phyloP scores from a whole-genome alignment of 352 stramenopile species.

The Thalassiosira oceanica region DNA sequence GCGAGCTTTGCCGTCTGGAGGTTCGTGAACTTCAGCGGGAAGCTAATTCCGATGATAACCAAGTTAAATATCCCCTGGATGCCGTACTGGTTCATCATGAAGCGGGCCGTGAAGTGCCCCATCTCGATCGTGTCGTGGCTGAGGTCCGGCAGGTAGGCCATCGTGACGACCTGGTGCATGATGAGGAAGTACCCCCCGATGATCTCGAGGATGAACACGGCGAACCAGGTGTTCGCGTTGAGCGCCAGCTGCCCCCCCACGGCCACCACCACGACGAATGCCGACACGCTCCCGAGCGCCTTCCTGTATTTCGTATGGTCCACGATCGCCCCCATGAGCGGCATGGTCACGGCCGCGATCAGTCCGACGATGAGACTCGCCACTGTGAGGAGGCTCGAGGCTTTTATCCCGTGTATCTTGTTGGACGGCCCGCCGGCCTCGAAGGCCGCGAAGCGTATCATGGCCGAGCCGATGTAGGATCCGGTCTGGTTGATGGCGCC shows the following conservation, averaged over 20 bases:
- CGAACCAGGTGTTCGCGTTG: conserved; percentile 36
- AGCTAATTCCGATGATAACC: conserved; percentile 20
- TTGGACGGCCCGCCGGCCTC: conserved; percentile 19
- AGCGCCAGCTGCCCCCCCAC: conserved; percentile 20
- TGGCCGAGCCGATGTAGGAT: conserved; percentile 33
- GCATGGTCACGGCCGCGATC: conserved; percentile 30
- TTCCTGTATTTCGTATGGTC: conserved; percentile 52
- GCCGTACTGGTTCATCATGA: conserved; percentile 57
- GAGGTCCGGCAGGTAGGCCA: conserved; percentile 52
- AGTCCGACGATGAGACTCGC: conserved; percentile 33
- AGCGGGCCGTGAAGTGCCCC: conserved; percentile 43
- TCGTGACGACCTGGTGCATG: conserved; percentile 44
- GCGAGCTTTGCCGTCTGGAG: conserved; percentile 28
- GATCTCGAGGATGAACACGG: conserved; percentile 34
- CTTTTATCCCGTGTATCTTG: conserved; percentile 35
- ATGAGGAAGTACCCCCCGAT: conserved; percentile 47
- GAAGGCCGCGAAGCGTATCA: conserved; percentile 24
- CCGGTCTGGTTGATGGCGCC: conserved; percentile 49
- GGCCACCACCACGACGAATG: conserved; percentile 15
- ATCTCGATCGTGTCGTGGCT: conserved; percentile 40
- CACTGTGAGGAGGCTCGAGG: conserved; percentile 32
- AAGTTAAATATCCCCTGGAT: conserved; percentile 36
- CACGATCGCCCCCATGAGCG: conserved; percentile 46
- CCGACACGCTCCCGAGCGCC: conserved; percentile 26
- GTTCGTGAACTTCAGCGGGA: conserved; percentile 14